Evolutionary conservation across 805 yeast genomes (phyloP).

Genomic region (Ogataea paradorogensis): DNA sequence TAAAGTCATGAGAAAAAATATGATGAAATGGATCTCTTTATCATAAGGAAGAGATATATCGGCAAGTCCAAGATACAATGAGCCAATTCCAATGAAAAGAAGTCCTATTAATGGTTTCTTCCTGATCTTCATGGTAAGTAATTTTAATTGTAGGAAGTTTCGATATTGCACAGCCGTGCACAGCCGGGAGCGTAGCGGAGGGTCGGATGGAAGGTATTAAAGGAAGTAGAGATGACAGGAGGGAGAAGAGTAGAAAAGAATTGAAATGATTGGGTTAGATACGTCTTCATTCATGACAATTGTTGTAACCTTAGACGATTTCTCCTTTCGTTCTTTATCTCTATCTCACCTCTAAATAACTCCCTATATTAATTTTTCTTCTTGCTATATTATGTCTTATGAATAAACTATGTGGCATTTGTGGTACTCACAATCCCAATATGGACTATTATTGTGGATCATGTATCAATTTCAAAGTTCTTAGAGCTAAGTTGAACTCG

Average conservation of each 20-base stretch:
- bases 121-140: constrained; percentile 8
- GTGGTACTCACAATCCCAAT: constrained; percentile 6
- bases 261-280: no score
- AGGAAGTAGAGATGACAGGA: no score
- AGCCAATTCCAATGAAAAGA: constrained; percentile 3
- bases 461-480: constrained; percentile 27
- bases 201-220: no score
- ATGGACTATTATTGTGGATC: constrained; percentile 23
- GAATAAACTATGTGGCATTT: constrained; percentile 21
- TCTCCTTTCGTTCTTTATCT: no score
- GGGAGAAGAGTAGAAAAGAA: no score
- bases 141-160: not conserved
- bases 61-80: constrained; percentile 49
- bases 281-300: no score
- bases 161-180: not conserved
- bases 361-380: constrained; percentile 3
- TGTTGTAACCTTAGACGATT: no score
- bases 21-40: constrained; percentile 44
- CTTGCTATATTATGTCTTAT: constrained; percentile 3
- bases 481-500: constrained; percentile 24
- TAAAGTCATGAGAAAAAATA: constrained; percentile 43
- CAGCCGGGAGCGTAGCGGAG: no score
- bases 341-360: no score
- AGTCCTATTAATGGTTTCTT: constrained; percentile 1
- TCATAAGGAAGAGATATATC: constrained; percentile 45